Evolutionary conservation across 2,329 filamentous ascomycete species (phyloP), one percentile per base, ranked within the genome.

Genomic region (Pleurostoma richardsiae): DNA sequence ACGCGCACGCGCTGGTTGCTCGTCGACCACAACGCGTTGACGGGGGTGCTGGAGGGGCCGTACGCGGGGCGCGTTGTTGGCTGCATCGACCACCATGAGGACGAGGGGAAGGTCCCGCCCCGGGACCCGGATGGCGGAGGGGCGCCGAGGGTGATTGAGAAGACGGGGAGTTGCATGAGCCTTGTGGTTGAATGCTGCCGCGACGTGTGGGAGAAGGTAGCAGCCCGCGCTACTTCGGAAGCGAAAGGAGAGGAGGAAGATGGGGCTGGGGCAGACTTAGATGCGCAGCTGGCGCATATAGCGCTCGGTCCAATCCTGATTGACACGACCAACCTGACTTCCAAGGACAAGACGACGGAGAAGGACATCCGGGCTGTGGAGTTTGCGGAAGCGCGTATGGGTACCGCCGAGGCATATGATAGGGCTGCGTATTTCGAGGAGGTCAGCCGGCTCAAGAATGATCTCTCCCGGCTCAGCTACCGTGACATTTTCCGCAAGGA

Each of bases 1-100:
- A 71, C 76, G 29, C 76, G 80, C 41, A 85, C 85, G 2, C 71
- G 70, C 43, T 90, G 86, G 86, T 67, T 89, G 19, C 71, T 94
- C 1, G 86, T 94, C 4, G 88, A 94, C 66, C 89, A 94, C 70
- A 94, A 94, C 60, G 75, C 72, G 1, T 70, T 89, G 42, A 84
- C 85, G 5, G 86, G 86, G 0, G 57, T 66, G 10, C 68, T 92
- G 11, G 77, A 73, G 11, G 65, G 61, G 36, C 63, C 71, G 11
- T 88, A 81, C 57, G 66, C 67, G 0, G 50, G 59, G 4, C 68
- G 70, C 6, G 76, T 91, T 0, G 66, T 73, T 4, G 86, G 84
- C 4, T 84, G 84, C 52, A 77, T 94, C 45, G 88, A 94, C 64
- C 88, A 94, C 65, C 89, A 94, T 60, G 82, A 79, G 1, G 88